Evolutionary conservation across 2,329 filamentous ascomycete species (phyloP).

Genomic region (Pyrenophora seminiperda): DNA sequence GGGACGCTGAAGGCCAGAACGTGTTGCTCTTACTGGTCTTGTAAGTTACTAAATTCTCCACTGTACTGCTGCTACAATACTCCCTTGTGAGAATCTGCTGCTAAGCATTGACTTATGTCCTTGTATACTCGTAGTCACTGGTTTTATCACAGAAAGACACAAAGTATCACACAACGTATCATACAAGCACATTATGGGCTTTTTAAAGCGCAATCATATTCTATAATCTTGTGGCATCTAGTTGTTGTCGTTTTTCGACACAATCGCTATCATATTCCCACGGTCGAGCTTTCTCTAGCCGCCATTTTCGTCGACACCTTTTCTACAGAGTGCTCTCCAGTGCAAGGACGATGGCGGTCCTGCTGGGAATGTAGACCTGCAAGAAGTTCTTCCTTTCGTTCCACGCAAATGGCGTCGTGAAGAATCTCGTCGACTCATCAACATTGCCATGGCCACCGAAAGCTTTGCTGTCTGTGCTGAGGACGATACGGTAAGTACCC

Average conservation of each 20-base stretch:
- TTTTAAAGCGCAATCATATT: not conserved
- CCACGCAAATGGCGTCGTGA: slow-evolving; percentile 89
- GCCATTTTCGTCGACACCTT: not conserved
- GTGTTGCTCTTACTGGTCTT: slow-evolving; percentile 94
- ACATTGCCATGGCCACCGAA: slow-evolving; percentile 83
- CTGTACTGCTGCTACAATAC: too few species aligned
- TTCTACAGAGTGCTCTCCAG: slow-evolving; percentile 37
- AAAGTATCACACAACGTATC: too few species aligned
- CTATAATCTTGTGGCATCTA: not conserved
- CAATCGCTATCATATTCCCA: not conserved
- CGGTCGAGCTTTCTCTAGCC: not conserved
- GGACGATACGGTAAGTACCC: slow-evolving; percentile 84
- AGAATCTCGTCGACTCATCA: slow-evolving; percentile 81
- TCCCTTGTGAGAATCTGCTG: too few species aligned
- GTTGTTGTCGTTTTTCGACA: not conserved
- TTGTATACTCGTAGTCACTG: too few species aligned
- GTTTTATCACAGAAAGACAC: too few species aligned
- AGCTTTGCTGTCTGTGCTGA: slow-evolving; percentile 77
- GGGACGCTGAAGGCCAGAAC: slow-evolving; percentile 82
- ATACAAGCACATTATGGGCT: too few species aligned
- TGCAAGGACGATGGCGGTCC: slow-evolving; percentile 71
- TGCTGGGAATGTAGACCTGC: slow-evolving; percentile 85
- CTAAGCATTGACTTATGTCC: too few species aligned
- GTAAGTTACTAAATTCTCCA: not conserved
- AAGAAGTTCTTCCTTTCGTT: slow-evolving; percentile 88